These are phyloP conservation scores for Quercus berberidifolia DNA, from an alignment of 306 rosid species.

Conservation along the genomic window DNA sequence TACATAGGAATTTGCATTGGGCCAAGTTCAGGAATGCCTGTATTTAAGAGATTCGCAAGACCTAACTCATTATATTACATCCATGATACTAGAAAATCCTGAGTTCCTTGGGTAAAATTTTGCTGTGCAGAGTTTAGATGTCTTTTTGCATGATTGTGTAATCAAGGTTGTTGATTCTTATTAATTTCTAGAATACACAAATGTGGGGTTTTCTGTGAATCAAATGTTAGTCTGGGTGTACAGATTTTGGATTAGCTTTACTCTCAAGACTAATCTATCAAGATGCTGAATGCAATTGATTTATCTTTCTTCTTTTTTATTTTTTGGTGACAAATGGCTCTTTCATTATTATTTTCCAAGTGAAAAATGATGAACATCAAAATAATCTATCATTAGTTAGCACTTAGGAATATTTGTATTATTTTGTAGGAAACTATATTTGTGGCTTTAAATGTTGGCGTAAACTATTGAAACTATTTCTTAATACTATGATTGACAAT, in stretches of 20 bases:
- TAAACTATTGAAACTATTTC: background rate
- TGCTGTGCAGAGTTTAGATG: background rate
- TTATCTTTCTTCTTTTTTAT: background rate
- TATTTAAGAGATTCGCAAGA: background rate
- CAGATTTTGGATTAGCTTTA: background rate
- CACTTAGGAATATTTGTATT: background rate
- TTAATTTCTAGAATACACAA: background rate
- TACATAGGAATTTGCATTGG: background rate
- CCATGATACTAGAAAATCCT: background rate
- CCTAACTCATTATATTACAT: background rate
- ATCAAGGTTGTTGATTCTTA: background rate
- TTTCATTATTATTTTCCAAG: background rate
- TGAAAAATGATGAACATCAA: background rate
- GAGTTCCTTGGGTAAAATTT: background rate
- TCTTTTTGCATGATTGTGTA: background rate
- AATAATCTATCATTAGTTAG: background rate
- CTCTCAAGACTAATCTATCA: background rate
- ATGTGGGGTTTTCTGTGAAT: background rate
- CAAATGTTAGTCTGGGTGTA: background rate
- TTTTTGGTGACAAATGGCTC: background rate
- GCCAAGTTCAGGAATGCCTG: too few relatives aligned
- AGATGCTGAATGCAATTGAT: background rate
- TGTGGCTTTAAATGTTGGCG: background rate
- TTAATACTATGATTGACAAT: background rate
- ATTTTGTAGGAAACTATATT: background rate